These are phyloP conservation scores for Dacryopinax spathularia DNA, from an alignment of 768 basidiomycete genomes.

Conservation along the genomic window DNA sequence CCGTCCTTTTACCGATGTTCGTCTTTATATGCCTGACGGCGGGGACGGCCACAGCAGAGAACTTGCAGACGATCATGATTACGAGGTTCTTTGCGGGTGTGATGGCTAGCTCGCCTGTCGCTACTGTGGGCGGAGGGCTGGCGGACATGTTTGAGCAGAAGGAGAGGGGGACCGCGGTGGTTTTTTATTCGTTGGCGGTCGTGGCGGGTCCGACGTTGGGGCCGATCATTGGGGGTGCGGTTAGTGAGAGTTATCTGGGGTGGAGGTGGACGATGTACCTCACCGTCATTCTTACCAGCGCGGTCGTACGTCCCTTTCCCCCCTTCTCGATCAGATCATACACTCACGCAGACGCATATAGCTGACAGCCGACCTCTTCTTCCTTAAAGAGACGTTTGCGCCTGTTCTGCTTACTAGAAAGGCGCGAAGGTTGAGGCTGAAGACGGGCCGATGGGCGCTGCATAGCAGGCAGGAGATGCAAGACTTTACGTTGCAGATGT, in stretches of 20 bases:
- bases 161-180: constrained; percentile 19
- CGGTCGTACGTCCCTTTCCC: constrained; percentile 11
- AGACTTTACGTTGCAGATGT: constrained; percentile 18
- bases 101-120: constrained; percentile 20
- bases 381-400: constrained; percentile 24
- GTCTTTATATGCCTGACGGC: constrained; percentile 24
- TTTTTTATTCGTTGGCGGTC: constrained; percentile 24
- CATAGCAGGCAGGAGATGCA: constrained; percentile 21
- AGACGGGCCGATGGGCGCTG: constrained; percentile 21
- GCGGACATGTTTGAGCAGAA: constrained; percentile 13
- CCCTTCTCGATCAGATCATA: background rate
- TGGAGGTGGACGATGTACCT: constrained; percentile 28
- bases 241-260: constrained; percentile 19
- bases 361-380: constrained; percentile 13
- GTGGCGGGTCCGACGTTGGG: constrained; percentile 22
- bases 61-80: constrained; percentile 25
- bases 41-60: constrained; percentile 22
- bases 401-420: constrained; percentile 23
- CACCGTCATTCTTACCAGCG: constrained; percentile 19
- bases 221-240: constrained; percentile 21
- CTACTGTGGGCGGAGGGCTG: constrained; percentile 16
- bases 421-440: constrained; percentile 17
- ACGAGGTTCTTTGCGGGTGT: constrained; percentile 21
- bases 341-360: background rate
- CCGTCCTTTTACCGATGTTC: constrained; percentile 19